Evolutionary conservation across 345 rosid genomes (phyloP).

Genomic region (Boechera stricta): DNA sequence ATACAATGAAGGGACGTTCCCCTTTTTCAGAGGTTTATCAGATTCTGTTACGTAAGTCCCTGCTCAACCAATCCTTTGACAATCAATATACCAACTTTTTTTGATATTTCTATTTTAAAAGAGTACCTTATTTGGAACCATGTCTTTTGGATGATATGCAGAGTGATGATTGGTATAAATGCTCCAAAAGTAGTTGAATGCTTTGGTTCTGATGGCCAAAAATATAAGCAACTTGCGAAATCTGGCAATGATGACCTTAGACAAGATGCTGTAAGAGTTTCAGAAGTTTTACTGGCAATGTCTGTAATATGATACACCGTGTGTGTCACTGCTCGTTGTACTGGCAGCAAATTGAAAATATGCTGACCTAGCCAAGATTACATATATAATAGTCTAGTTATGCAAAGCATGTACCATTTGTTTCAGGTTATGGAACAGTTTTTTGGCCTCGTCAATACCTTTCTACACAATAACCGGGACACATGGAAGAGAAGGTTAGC

Average conservation of each 20-base stretch:
- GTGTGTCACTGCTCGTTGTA: slow-evolving; percentile 15
- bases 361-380: slow-evolving; percentile 22
- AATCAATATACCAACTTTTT: slow-evolving; percentile 20
- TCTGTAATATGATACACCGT: background rate
- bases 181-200: slow-evolving; percentile 97
- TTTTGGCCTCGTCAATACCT: slow-evolving; percentile 91
- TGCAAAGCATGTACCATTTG: slow-evolving; percentile 20
- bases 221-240: slow-evolving; percentile 92
- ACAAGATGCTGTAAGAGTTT: slow-evolving; percentile 92
- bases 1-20: slow-evolving; percentile 85
- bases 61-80: background rate
- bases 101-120: slow-evolving; percentile 21
- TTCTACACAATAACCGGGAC: slow-evolving; percentile 78
- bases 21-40: slow-evolving; percentile 77
- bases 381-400: slow-evolving; percentile 34
- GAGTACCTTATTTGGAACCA: slow-evolving; percentile 30
- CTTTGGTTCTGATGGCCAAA: slow-evolving; percentile 87
- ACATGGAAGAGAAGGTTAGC: slow-evolving; percentile 90
- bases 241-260: slow-evolving; percentile 98
- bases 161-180: slow-evolving; percentile 95
- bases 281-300: slow-evolving; percentile 19
- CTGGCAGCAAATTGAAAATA: slow-evolving; percentile 22
- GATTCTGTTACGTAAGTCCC: slow-evolving; percentile 71
- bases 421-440: slow-evolving; percentile 98
- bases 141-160: slow-evolving; percentile 50